Conservation (phyloP, 2,329 filamentous ascomycete genomes). For the Monilinia vaccinii-corymbosi region DNA sequence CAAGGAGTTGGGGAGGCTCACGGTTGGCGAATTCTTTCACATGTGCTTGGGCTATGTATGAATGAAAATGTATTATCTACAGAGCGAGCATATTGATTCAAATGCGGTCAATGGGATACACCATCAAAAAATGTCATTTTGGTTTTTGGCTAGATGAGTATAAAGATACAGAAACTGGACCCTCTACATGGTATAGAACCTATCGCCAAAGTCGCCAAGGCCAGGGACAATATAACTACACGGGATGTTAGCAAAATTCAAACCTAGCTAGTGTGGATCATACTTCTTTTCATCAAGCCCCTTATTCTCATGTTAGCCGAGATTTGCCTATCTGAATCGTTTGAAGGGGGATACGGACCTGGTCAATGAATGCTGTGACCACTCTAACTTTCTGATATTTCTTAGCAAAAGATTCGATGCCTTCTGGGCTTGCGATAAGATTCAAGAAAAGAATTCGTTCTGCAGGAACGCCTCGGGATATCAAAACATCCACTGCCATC, state of each 20-base stretch:
- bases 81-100: not conserved
- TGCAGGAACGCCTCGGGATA: constrained; percentile 82
- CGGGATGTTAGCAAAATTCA: constrained; percentile 6
- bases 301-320: constrained; percentile 33
- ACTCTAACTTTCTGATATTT: constrained; percentile 85
- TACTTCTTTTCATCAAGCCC: constrained; percentile 98
- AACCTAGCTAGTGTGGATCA: constrained; percentile 29
- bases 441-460: constrained; percentile 95
- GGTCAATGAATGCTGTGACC: constrained; percentile 91
- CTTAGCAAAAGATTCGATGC: constrained; percentile 78
- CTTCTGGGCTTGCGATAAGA: constrained; percentile 92
- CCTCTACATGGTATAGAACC: constrained; percentile 80
- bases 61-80: not conserved
- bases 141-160: not conserved
- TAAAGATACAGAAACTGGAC: not conserved
- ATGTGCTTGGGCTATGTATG: not conserved
- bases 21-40: not conserved
- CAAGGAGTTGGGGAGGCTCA: constrained; percentile 1
- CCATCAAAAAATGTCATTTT: not conserved
- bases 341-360: constrained; percentile 37
- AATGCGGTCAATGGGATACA: not conserved
- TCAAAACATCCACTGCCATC: constrained; percentile 93
- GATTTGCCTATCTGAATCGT: not conserved
- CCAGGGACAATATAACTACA: constrained; percentile 88
- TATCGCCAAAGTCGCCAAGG: constrained; percentile 88